These are phyloP conservation scores for Populus ilicifolia DNA, from an alignment of 345 rosid species.

Conservation along the genomic window DNA sequence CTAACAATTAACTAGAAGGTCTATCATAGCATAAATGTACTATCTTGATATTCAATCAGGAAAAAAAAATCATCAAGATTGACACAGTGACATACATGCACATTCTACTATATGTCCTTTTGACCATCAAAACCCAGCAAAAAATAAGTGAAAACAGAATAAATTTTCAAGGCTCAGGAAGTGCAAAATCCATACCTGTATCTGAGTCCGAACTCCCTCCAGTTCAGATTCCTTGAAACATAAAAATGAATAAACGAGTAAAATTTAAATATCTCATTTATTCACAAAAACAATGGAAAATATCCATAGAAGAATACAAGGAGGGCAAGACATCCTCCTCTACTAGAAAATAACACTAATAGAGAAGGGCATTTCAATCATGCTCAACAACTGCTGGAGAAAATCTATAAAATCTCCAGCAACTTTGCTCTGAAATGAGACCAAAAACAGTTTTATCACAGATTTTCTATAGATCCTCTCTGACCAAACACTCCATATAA, in stretches of 20 bases:
- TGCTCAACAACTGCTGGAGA: background rate
- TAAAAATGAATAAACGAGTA: background rate
- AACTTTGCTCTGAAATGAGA: background rate
- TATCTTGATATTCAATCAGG: background rate
- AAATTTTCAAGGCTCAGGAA: background rate
- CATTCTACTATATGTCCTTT: background rate
- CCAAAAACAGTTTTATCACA: background rate
- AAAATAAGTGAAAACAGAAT: background rate
- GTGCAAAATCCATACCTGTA: conserved; percentile 47
- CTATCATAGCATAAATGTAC: background rate
- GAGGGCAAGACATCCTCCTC: background rate
- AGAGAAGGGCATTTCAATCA: background rate
- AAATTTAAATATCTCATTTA: background rate
- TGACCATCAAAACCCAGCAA: conserved; percentile 1
- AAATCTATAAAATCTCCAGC: background rate
- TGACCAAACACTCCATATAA: background rate
- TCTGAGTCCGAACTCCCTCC: conserved; percentile 79
- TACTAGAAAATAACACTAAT: background rate
- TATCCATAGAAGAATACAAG: background rate
- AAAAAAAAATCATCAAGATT: background rate
- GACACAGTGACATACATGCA: background rate
- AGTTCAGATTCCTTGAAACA: conserved; percentile 71
- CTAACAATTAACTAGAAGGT: background rate
- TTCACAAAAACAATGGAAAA: background rate
- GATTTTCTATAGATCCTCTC: background rate